Percentiles rank a stretch among this genome's conserved stretches.
phyloP scores from a whole-genome alignment of 164 flowering plant genomes.

The Pachysandra terminalis region DNA sequence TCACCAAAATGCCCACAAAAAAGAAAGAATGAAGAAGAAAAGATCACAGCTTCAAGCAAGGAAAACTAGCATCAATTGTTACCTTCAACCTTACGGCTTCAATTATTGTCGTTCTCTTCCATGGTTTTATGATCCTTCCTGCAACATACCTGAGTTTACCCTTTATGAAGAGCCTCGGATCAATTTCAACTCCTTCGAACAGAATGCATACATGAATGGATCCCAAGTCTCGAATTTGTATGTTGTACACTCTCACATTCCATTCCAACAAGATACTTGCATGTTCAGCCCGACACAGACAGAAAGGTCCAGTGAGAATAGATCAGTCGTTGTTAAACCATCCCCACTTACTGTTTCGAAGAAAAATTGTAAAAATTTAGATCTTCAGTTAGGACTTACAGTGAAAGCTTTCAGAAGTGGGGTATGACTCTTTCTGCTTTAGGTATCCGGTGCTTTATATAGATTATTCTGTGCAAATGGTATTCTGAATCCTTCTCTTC shows the following conservation, averaged over 20 bases:
- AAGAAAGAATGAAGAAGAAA: constrained; percentile 86
- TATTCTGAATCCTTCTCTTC: too few relatives aligned
- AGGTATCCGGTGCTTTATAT: not conserved
- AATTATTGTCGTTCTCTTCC: constrained; percentile 23
- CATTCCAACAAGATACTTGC: constrained; percentile 27
- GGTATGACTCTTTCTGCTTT: constrained; percentile 2
- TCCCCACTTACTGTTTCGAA: constrained; percentile 29
- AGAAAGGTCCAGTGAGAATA: constrained; percentile 21
- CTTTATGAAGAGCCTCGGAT: constrained; percentile 51
- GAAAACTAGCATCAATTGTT: constrained; percentile 53
- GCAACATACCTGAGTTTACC: constrained; percentile 29
- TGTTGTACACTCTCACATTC: constrained; percentile 17
- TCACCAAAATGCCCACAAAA: constrained; percentile 98
- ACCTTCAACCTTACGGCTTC: constrained; percentile 47
- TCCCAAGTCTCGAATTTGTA: constrained; percentile 21
- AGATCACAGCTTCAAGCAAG: constrained; percentile 81
- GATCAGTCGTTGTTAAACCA: constrained; percentile 21
- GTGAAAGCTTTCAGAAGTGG: constrained; percentile 25
- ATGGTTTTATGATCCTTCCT: constrained; percentile 42
- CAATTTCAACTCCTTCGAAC: constrained; percentile 44
- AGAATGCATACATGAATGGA: constrained; percentile 17
- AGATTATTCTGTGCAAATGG: too few relatives aligned
- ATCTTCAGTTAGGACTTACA: constrained; percentile 48
- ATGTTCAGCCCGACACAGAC: constrained; percentile 29
- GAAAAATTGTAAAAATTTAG: constrained; percentile 35